Evolutionary conservation across 1,284 basidiomycete genomes (phyloP).

Genomic region (Fistulinella cinereoalba): DNA sequence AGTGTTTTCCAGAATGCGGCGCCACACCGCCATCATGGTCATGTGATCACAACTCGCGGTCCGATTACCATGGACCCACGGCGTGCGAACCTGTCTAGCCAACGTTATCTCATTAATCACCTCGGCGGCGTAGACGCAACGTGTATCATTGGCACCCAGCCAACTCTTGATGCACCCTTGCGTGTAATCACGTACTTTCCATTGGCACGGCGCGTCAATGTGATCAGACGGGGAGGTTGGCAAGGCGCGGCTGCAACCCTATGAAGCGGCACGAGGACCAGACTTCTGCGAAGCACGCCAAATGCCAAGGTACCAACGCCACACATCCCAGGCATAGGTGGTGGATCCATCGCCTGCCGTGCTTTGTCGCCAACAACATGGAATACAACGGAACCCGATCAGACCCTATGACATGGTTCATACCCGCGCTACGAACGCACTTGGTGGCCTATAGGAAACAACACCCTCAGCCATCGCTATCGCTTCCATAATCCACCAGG

Average conservation of each 20-base stretch:
- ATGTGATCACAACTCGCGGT: neutral
- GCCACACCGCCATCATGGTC: neutral
- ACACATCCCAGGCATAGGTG: no score
- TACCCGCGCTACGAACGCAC: neutral
- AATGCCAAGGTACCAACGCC: constrained; percentile 11
- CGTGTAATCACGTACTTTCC: constrained; percentile 22
- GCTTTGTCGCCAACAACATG: neutral
- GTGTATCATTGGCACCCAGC: no score
- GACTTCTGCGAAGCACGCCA: no score
- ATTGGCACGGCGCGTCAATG: no score
- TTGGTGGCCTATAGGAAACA: neutral
- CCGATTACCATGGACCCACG: no score
- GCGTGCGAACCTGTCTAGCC: neutral
- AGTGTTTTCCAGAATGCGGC: neutral
- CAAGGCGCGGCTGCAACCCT: constrained; percentile 25
- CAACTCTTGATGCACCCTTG: no score
- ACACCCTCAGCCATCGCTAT: constrained; percentile 55
- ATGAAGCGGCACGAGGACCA: constrained; percentile 24
- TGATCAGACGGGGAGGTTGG: neutral
- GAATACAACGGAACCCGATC: constrained; percentile 1
- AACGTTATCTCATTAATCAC: no score
- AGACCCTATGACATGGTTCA: constrained; percentile 6
- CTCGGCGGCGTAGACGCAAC: no score
- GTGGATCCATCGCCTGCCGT: no score
- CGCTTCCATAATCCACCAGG: constrained; percentile 73